These are phyloP conservation scores for Neurospora crassa DNA, from an alignment of 2,329 filamentous ascomycete genomes.

Conservation along the genomic window DNA sequence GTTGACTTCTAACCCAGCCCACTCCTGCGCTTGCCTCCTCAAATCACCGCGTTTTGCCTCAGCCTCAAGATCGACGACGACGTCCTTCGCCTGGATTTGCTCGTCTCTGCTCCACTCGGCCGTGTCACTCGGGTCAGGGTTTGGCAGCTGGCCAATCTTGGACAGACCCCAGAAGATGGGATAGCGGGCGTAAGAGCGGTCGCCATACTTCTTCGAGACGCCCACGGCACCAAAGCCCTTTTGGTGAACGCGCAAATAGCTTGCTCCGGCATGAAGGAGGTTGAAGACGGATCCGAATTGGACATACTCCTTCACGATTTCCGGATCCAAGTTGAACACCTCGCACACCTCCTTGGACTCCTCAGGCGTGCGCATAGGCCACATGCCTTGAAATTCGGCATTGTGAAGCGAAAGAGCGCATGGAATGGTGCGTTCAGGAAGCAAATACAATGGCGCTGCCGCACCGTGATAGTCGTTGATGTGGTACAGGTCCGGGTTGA, in stretches of 20 bases:
- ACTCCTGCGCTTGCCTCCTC: slow-evolving; percentile 53
- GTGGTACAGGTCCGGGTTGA: slow-evolving; percentile 31
- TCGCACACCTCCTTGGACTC: slow-evolving; percentile 53
- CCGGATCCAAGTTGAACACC: slow-evolving; percentile 50
- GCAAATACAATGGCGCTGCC: slow-evolving; percentile 50
- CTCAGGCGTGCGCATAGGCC: slow-evolving; percentile 52
- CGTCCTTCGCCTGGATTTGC: slow-evolving; percentile 33
- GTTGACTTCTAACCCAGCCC: slow-evolving; percentile 52
- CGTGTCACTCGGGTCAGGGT: slow-evolving; percentile 55
- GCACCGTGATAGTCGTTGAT: slow-evolving; percentile 27
- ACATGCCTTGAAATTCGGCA: slow-evolving; percentile 58
- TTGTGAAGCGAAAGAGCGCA: slow-evolving; percentile 56
- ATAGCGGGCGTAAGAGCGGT: slow-evolving; percentile 54
- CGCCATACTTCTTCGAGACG: slow-evolving; percentile 58
- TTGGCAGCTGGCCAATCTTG: slow-evolving; percentile 51
- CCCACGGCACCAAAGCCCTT: slow-evolving; percentile 58
- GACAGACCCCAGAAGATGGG: slow-evolving; percentile 59
- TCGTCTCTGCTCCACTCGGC: slow-evolving; percentile 45
- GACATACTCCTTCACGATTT: slow-evolving; percentile 48
- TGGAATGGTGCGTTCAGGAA: slow-evolving; percentile 47
- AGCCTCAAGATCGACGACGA: slow-evolving; percentile 44
- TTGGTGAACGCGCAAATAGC: slow-evolving; percentile 55
- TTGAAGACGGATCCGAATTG: slow-evolving; percentile 62
- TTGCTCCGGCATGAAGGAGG: slow-evolving; percentile 52
- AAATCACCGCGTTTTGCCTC: slow-evolving; percentile 43